phyloP scores from a whole-genome alignment of 495 filamentous ascomycete species.

The Hyaloscypha variabilis region DNA sequence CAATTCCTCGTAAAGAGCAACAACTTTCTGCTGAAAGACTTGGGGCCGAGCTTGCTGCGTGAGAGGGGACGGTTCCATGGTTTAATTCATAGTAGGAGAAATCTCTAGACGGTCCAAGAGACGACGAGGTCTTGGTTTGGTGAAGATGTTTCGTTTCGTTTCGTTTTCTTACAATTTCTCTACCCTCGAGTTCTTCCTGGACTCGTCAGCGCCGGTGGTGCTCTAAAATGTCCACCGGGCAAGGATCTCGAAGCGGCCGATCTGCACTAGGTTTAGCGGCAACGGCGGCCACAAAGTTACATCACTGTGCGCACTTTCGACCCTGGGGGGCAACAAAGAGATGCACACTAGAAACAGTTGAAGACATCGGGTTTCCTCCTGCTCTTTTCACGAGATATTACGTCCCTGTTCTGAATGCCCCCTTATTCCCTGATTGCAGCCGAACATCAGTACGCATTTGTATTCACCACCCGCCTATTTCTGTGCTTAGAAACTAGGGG shows the following conservation, averaged over 20 bases:
- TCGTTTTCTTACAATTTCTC: neutral
- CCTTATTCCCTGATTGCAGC: neutral
- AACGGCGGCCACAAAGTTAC: neutral
- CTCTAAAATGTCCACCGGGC: neutral
- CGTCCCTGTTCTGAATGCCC: neutral
- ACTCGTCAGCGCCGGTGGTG: neutral
- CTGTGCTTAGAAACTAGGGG: neutral
- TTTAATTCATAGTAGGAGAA: constrained; percentile 31
- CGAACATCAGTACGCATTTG: neutral
- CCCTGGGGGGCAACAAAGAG: neutral
- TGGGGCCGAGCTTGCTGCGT: constrained; percentile 92
- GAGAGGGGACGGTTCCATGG: constrained; percentile 89
- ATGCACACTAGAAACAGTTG: neutral
- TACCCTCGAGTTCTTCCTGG: neutral
- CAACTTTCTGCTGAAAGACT: constrained; percentile 90
- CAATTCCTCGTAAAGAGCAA: constrained; percentile 82
- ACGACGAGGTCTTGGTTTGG: neutral
- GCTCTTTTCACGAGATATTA: neutral
- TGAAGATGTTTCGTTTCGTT: constrained; percentile 8
- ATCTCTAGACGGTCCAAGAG: neutral
- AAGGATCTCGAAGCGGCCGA: neutral
- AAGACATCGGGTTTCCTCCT: neutral
- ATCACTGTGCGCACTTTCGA: neutral
- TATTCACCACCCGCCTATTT: neutral
- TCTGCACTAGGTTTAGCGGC: constrained; percentile 13